Evolutionary conservation across 164 flowering plant genomes (phyloP), one percentile per base, ranked within the genome.

Genomic region (Nymphaea colorata): DNA sequence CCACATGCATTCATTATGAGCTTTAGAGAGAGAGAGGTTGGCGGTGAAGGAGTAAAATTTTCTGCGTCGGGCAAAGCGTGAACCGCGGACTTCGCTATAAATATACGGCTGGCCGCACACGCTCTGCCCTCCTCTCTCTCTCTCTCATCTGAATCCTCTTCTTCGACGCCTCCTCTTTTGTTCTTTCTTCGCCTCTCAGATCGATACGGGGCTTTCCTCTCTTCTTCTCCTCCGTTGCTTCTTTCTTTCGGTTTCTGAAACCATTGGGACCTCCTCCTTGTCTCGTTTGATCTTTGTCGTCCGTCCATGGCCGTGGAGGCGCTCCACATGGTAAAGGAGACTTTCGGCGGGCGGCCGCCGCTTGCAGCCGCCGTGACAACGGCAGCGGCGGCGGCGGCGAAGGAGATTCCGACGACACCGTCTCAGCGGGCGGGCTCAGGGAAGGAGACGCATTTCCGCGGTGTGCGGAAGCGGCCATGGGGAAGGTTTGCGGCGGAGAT

Each of bases 401-500:
- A 18, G 45, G 72, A 42, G 55, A 25, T 25, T 25, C 36, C 36
- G 36, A 25, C 36, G 36, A 1, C 36, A 25, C 36, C 36, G 36
- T n/a, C 43, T 11, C 68, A 11, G 67, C 67, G 6, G 64, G 43
- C 43, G 47, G 18, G 36, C 43, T 66, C 72, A 41, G 64, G 51
- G 4, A 77, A 75, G 61, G 79, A 75, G 62, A 68, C 69, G 61
- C 85, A 79, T 47, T 82, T 75, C 53, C 70, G 85, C 65, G 85
- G 85, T 25, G 85, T 82, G 6, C 51, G 85, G 41, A 82, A 80
- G 76, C 70, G 85, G 44, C 85, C 85, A 3, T 82, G 85, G 85
- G 85, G 85, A 4, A 73, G 85, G 15, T 82, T 68, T 74, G 85
- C 85, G 0, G 85, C 85, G 3, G 85, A 82, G 83, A 82, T 82